phyloP scores from a whole-genome alignment of 768 basidiomycete species.

The Leucosporidium yakuticum region DNA sequence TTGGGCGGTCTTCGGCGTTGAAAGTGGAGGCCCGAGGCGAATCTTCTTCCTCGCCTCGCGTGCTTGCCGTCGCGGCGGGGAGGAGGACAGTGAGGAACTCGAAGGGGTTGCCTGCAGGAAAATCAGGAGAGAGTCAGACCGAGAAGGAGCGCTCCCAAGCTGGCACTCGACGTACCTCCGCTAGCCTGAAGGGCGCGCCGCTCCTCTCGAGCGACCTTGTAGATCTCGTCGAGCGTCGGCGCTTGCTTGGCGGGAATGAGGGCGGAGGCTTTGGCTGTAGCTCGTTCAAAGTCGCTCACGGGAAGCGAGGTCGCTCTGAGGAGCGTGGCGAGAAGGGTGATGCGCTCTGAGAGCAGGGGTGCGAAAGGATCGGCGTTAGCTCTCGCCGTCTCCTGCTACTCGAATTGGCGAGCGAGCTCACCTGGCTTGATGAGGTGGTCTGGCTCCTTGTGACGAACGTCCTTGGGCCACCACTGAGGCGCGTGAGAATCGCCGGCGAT shows the following conservation, averaged over 20 bases:
- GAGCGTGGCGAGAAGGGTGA: conserved; percentile 41
- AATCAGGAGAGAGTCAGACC: too few relatives aligned
- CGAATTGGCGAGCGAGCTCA: conserved; percentile 29
- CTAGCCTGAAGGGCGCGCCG: background rate
- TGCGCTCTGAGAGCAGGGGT: conserved; percentile 42
- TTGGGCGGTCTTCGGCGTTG: background rate
- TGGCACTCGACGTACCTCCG: background rate
- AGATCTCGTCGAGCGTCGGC: conserved; percentile 42
- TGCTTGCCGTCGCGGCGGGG: background rate
- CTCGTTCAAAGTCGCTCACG: conserved; percentile 42
- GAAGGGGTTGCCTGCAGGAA: background rate
- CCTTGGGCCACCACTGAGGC: conserved; percentile 47
- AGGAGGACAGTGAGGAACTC: conserved; percentile 4
- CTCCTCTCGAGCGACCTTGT: conserved; percentile 44
- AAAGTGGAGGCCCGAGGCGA: background rate
- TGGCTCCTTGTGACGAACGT: conserved; percentile 45
- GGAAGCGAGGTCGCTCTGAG: conserved; percentile 39
- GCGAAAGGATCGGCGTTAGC: too few relatives aligned
- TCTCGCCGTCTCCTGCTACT: too few relatives aligned
- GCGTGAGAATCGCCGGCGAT: conserved; percentile 44
- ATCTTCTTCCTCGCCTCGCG: too few relatives aligned
- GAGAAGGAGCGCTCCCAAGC: too few relatives aligned
- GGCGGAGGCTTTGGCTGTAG: conserved; percentile 40
- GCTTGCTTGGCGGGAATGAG: conserved; percentile 41
- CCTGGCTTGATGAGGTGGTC: conserved; percentile 46